Evolutionary conservation across 116 monocot genomes (phyloP).

Genomic region (Cymodocea nodosa): DNA sequence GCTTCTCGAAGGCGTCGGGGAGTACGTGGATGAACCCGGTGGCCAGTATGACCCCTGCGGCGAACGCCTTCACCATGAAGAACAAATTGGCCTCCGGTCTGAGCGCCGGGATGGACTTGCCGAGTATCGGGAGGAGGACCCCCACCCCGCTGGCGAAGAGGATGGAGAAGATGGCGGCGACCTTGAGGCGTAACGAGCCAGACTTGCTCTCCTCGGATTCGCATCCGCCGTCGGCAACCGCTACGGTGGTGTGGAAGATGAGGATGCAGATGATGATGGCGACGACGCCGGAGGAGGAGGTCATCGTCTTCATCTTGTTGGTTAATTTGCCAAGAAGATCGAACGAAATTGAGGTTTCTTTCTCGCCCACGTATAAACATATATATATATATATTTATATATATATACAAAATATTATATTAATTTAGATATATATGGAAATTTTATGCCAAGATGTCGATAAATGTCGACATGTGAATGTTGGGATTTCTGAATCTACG

Average conservation of each 20-base stretch:
- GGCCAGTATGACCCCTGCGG: slow-evolving; percentile 67
- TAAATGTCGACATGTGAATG: too few species aligned
- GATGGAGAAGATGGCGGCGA: slow-evolving; percentile 49
- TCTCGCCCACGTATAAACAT: too few species aligned
- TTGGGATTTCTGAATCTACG: too few species aligned
- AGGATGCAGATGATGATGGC: background rate
- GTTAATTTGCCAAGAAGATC: too few species aligned
- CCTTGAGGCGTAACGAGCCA: slow-evolving; percentile 29
- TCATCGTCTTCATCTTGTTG: background rate
- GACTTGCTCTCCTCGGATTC: slow-evolving; percentile 1
- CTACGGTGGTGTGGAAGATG: background rate
- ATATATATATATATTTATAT: too few species aligned
- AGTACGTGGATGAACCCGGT: slow-evolving; percentile 69
- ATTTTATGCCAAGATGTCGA: too few species aligned
- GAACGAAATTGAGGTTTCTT: too few species aligned
- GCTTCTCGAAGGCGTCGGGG: slow-evolving; percentile 39
- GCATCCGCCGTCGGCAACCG: background rate
- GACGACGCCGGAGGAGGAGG: background rate
- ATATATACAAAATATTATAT: too few species aligned
- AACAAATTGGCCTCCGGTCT: slow-evolving; percentile 36
- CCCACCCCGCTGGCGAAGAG: slow-evolving; percentile 37
- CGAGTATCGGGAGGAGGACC: slow-evolving; percentile 43
- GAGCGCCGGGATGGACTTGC: slow-evolving; percentile 26
- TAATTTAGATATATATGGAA: too few species aligned
- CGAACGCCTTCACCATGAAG: slow-evolving; percentile 58